These are phyloP conservation scores for Phlebopus sp. DNA, from an alignment of 1,284 basidiomycete species.

Conservation along the genomic window DNA sequence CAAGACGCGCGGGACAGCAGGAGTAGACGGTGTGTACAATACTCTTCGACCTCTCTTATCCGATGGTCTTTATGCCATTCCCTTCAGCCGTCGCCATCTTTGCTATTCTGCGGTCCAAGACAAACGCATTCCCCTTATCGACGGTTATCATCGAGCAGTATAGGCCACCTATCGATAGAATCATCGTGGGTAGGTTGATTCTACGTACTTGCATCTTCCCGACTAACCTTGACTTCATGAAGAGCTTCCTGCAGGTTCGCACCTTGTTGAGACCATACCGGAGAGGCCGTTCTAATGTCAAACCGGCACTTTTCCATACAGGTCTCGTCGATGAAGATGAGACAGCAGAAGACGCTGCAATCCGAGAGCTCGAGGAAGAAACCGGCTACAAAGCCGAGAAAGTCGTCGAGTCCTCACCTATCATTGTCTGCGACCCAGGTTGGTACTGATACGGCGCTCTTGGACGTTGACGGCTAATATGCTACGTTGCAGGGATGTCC, in stretches of 20 bases:
- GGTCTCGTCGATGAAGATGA: constrained; percentile 82
- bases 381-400: constrained; percentile 77
- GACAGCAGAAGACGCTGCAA: constrained; percentile 71
- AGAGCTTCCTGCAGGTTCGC: constrained; percentile 80
- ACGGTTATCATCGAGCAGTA: constrained; percentile 89
- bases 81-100: constrained; percentile 77
- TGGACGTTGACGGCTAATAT: neutral
- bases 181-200: constrained; percentile 61
- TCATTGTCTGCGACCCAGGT: constrained; percentile 75
- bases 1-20: constrained; percentile 68
- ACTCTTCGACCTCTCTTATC: neutral
- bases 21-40: constrained; percentile 67
- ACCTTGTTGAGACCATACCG: neutral
- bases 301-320: constrained; percentile 22
- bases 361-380: constrained; percentile 88
- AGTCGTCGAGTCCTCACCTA: constrained; percentile 64
- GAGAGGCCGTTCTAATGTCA: neutral
- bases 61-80: neutral
- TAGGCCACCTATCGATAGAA: constrained; percentile 74
- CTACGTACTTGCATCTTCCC: neutral
- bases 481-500: constrained; percentile 64
- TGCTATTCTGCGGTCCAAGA: constrained; percentile 72
- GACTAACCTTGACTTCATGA: constrained; percentile 9
- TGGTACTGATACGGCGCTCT: neutral
- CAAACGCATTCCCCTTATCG: constrained; percentile 61